Base-by-base conservation (phyloP, 768 basidiomycete species). In the Pluteus cervinus region DNA sequence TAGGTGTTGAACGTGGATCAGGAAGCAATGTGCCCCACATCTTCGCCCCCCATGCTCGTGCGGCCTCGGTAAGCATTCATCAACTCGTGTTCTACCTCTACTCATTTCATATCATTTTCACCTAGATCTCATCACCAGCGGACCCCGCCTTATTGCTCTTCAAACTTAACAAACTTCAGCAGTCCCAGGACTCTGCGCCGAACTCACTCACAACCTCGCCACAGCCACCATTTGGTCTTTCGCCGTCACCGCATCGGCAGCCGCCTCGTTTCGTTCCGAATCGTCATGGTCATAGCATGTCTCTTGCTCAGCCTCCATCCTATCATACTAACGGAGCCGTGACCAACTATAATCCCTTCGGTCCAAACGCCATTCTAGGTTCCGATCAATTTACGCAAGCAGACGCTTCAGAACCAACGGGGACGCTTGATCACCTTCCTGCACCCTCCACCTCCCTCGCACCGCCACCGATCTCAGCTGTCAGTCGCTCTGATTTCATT, bases 61-160 rank as follows among this genome's bases (percentile, higher is more conserved):
- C 88, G 42, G 82, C 86, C 38, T 90, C 87, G 46, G 88, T 90
- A 56, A 47, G 79, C 40, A 26, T 42, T 32, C 49, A 37, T 44
- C 29, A 43, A 36, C 43, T 46, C 49, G 55, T 45, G 40, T 28
- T 34, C 45, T 49, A 52, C 53, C 49, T 57, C 49, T 49, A 29
- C 31, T 43, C 34, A 35, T 23, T 39, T 39, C 43, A 33, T 40
- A 49, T 39, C 24, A 30, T 33, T 35, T 38, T 39, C 29, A 31
- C 41, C 16, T 51, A 91, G 88, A 86, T 90, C 60, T 90, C 88
- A 2, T 89, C 86, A n/a, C 86, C 88, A 20, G 87, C 87, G 4
- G 88, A 90, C 53, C 87, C 88, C 20, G 82, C 84, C 14, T 58
- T 91, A 16, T 66, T 91, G 14, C 71, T 78, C 46, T 88, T 83